phyloP scores from a whole-genome alignment of 805 yeast genomes.

The Lipomyces spencermartinsiae region DNA sequence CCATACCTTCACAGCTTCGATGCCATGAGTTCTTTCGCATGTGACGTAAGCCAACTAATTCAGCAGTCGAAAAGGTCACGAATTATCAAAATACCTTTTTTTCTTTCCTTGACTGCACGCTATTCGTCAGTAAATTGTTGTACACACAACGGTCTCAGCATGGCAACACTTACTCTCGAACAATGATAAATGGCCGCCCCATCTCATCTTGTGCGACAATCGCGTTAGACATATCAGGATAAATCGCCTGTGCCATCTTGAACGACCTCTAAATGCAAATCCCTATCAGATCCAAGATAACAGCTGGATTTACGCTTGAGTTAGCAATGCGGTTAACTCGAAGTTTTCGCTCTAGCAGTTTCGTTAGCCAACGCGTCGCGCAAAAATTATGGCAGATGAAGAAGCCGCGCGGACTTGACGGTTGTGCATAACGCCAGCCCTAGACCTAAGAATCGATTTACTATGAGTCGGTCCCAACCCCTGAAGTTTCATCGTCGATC shows the following conservation, averaged over 20 bases:
- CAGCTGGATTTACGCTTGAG: background rate
- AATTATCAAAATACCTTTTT: constrained; percentile 39
- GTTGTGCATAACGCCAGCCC: background rate
- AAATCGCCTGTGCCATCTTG: constrained; percentile 48
- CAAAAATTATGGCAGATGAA: background rate
- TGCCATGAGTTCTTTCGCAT: constrained; percentile 68
- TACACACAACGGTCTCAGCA: background rate
- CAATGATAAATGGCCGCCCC: constrained; percentile 99
- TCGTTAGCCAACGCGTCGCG: constrained; percentile 1
- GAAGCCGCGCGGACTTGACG: constrained; percentile 7
- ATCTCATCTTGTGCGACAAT: constrained; percentile 98
- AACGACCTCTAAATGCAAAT: background rate
- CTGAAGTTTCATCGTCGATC: background rate
- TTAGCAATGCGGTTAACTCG: background rate
- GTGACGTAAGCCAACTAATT: background rate
- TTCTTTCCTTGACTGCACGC: constrained; percentile 49
- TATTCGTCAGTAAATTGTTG: constrained; percentile 13
- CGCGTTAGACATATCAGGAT: constrained; percentile 95
- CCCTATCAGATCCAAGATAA: background rate
- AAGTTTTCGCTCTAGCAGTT: background rate
- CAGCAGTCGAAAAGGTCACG: too few relatives aligned
- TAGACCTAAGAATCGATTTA: too few relatives aligned
- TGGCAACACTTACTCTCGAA: constrained; percentile 68
- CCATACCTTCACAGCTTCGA: constrained; percentile 67
- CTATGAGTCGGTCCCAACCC: background rate